These are phyloP conservation scores for Avena insularis DNA, from an alignment of 176 grass and related monocot species.

Conservation along the genomic window DNA sequence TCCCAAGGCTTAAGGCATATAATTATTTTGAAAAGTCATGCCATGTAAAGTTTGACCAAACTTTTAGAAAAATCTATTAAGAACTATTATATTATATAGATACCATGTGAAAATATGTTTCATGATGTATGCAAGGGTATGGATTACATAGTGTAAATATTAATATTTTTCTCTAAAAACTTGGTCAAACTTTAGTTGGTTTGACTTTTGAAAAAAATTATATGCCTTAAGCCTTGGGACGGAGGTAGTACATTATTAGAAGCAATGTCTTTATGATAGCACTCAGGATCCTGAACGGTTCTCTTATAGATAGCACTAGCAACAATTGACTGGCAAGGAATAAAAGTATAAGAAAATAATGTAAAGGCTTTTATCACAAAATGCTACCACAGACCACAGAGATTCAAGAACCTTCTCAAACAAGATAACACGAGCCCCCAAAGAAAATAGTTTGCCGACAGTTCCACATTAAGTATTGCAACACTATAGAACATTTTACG, in stretches of 20 bases:
- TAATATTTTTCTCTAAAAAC: too few relatives aligned
- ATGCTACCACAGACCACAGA: not conserved
- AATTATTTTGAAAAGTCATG: too few relatives aligned
- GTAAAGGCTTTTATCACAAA: slow-evolving; percentile 10
- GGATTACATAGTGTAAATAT: too few relatives aligned
- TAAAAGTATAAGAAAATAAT: slow-evolving; percentile 2
- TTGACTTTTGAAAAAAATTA: too few relatives aligned
- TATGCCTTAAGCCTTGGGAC: too few relatives aligned
- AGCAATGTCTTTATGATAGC: not conserved
- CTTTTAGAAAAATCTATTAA: too few relatives aligned
- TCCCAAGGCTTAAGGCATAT: too few relatives aligned
- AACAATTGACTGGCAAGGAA: slow-evolving; percentile 26
- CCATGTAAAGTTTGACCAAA: too few relatives aligned
- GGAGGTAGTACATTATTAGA: not conserved
- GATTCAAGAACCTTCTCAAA: slow-evolving; percentile 13
- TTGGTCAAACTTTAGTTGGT: too few relatives aligned
- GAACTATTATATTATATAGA: too few relatives aligned
- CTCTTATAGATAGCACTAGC: slow-evolving; percentile 12
- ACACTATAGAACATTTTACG: not conserved
- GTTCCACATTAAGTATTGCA: not conserved
- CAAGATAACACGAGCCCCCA: not conserved
- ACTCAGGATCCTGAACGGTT: slow-evolving; percentile 18
- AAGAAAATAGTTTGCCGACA: not conserved
- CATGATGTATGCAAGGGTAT: too few relatives aligned
- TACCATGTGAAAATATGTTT: too few relatives aligned